These are phyloP conservation scores for Penicillium capsulatum DNA, from an alignment of 2,329 filamentous ascomycete genomes.

Conservation along the genomic window DNA sequence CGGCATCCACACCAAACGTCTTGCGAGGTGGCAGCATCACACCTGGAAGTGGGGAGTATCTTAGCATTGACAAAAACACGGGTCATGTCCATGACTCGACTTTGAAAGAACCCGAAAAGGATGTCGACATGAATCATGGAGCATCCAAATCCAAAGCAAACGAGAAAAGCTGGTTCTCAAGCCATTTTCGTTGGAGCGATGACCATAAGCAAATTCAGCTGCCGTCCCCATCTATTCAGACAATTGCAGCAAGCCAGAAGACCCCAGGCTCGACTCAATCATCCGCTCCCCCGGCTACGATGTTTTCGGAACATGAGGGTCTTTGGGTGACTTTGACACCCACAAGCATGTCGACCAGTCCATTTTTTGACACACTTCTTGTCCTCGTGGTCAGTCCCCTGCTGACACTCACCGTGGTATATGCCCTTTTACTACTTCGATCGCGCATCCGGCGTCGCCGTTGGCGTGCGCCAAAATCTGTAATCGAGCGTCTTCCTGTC, in stretches of 20 bases:
- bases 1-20: constrained; percentile 30
- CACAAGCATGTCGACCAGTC: constrained; percentile 78
- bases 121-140: constrained; percentile 7
- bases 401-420: constrained; percentile 88
- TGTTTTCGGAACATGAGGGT: constrained; percentile 61
- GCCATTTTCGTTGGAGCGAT: constrained; percentile 31
- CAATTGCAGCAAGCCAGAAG: constrained; percentile 15
- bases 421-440: constrained; percentile 78
- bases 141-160: constrained; percentile 9
- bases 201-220: constrained; percentile 15
- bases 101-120: constrained; percentile 10
- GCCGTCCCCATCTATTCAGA: constrained; percentile 10
- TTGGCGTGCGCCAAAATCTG: constrained; percentile 96
- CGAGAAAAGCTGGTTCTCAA: constrained; percentile 34
- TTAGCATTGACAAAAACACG: constrained; percentile 38
- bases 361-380: constrained; percentile 94
- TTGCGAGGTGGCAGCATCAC: constrained; percentile 64
- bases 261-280: constrained; percentile 13
- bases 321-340: constrained; percentile 97
- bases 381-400: constrained; percentile 93
- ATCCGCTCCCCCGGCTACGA: constrained; percentile 23
- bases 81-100: constrained; percentile 13
- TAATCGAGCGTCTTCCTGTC: constrained; percentile 91
- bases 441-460: constrained; percentile 82
- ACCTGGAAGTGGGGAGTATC: constrained; percentile 69